Base-by-base conservation (phyloP, 352 stramenopile genomes). In the Phytophthora pluvialis region DNA sequence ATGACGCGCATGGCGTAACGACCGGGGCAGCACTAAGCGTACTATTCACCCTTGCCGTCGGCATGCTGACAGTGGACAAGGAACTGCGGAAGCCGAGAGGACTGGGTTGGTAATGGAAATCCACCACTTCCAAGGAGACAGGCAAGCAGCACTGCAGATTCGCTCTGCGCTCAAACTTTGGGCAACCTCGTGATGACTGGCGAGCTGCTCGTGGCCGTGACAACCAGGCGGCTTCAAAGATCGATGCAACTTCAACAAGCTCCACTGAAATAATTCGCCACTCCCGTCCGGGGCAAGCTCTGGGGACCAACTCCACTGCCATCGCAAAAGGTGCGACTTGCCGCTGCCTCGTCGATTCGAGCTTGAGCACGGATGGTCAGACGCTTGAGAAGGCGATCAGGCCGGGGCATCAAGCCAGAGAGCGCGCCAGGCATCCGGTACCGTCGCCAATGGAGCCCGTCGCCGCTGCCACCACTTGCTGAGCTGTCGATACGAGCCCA, bases 371-470 rank as follows among this genome's bases (percentile, higher is more conserved):
- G 15, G 35, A 21, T 21, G 21, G 43, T 56, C 46, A 66, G 38
- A 38, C 18, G 71, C 16, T 56, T n/a, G 36, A 4, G n/a, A 35
- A 32, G 12, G 44, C 32, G 47, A 53, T 67, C 66, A 64, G 50
- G 33, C 38, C 29, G 7, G 46, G 29, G 12, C 53, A 70, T 60
- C 52, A 63, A 74, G 68, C 64, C 68, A 74, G 70, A 39, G 26
- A 58, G 39, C 52, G 60, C 60, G n/a, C 70, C 69, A 77, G 64
- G 64, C 64, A 77, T 77, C 43, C 70, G 46, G 70, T 60, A 40
- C 49, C 44, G 40, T 67, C 57, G 54, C 61, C 44, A 63, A 53
- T 31, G 46, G 31, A 53, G 31, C 28, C 8, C 45, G 10, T 36
- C 18, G 9, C 13, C 21, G 21, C 21, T 2, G 59, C 32, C 25